These are phyloP conservation scores for Pseudopyricularia javanii DNA, from an alignment of 2,329 filamentous ascomycete species.

Conservation along the genomic window DNA sequence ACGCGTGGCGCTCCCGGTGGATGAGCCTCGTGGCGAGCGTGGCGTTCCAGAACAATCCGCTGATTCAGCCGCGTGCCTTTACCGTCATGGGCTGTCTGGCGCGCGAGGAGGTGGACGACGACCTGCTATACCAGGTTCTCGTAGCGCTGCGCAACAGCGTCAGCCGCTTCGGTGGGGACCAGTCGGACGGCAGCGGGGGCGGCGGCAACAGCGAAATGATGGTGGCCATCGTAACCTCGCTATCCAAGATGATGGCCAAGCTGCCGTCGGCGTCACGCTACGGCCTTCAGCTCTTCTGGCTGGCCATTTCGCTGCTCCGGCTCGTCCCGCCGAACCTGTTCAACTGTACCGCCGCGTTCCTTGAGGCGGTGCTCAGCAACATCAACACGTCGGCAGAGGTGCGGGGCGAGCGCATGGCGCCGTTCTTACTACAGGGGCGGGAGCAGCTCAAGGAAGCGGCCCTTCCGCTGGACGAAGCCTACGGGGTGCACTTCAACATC, in stretches of 20 bases:
- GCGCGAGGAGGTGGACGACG: conserved; percentile 60
- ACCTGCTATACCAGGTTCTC: conserved; percentile 58
- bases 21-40: conserved; percentile 64
- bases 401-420: conserved; percentile 44
- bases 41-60: conserved; percentile 61
- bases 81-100: conserved; percentile 61
- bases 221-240: conserved; percentile 51
- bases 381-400: conserved; percentile 50
- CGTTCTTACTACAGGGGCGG: conserved; percentile 48
- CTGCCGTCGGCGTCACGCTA: conserved; percentile 55
- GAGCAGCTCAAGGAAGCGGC: conserved; percentile 49
- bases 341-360: conserved; percentile 52
- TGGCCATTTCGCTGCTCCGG: conserved; percentile 53
- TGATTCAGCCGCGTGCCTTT: conserved; percentile 57
- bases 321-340: conserved; percentile 51
- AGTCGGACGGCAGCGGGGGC: conserved; percentile 6
- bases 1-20: conserved; percentile 60
- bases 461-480: conserved; percentile 48
- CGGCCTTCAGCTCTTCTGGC: conserved; percentile 57
- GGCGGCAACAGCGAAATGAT: conserved; percentile 52
- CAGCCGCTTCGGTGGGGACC: conserved; percentile 49
- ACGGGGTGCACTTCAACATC: conserved; percentile 50
- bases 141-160: conserved; percentile 56
- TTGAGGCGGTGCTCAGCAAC: conserved; percentile 53
- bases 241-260: conserved; percentile 62